phyloP scores from a whole-genome alignment of 108 stramenopile species.

The Nitzschia sp. region DNA sequence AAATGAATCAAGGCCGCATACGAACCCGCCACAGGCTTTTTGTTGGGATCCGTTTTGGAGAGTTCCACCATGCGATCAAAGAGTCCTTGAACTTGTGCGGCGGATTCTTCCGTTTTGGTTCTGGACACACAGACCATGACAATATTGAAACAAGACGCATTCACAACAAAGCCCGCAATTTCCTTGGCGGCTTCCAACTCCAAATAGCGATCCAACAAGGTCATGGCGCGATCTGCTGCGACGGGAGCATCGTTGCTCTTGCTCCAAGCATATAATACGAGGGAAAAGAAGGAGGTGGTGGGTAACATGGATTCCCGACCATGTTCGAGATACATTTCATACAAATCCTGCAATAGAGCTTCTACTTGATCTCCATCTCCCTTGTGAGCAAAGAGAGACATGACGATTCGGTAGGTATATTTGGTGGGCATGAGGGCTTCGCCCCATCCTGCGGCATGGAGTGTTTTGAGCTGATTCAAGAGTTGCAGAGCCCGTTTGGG shows the following conservation, averaged over 20 bases:
- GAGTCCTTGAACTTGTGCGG: constrained; percentile 19
- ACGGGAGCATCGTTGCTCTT: constrained; percentile 26
- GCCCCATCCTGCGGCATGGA: constrained; percentile 32
- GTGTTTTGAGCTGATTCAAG: constrained; percentile 26
- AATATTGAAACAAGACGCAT: constrained; percentile 33
- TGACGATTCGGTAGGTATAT: constrained; percentile 28
- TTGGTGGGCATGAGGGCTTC: constrained; percentile 30
- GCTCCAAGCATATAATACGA: constrained; percentile 47
- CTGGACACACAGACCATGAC: constrained; percentile 36
- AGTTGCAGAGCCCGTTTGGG: constrained; percentile 31
- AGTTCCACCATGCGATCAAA: constrained; percentile 30
- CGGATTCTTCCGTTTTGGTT: constrained; percentile 26
- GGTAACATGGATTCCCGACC: constrained; percentile 7
- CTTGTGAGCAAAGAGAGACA: constrained; percentile 33
- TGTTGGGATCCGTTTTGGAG: constrained; percentile 14
- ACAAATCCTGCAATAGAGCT: constrained; percentile 34
- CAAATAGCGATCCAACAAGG: constrained; percentile 28
- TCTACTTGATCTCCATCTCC: constrained; percentile 42
- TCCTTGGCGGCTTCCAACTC: constrained; percentile 27
- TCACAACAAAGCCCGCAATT: constrained; percentile 25
- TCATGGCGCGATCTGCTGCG: constrained; percentile 35
- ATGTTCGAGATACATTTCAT: constrained; percentile 30
- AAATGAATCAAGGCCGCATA: constrained; percentile 28
- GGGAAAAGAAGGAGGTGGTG: constrained; percentile 28
- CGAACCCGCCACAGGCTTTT: constrained; percentile 22